Evolutionary conservation across 2,329 filamentous ascomycete genomes (phyloP), one percentile per base, ranked within the genome.

Genomic region (Trichoderma hamatum): DNA sequence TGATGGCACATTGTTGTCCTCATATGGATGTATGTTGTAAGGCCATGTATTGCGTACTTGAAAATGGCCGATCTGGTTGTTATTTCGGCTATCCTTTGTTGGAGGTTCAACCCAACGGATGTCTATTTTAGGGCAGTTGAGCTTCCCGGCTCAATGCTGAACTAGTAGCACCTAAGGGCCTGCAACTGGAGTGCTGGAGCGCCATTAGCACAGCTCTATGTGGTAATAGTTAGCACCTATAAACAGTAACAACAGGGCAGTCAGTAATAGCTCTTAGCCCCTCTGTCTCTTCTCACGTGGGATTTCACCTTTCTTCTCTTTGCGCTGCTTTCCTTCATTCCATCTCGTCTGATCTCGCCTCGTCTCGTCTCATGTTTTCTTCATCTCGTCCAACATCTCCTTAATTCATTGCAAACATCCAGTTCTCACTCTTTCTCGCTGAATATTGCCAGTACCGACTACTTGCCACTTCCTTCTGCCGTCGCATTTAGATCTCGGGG

Each of bases 401-500:
- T 24, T 49, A 11, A 21, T 49, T n/a, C 46, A 49, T 49, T 49
- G 46, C 46, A 13, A 49, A 24, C 46, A 49, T 36, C 13, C 34
- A 30, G 1, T 30, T 36, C 34, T 32, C 32, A 2, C 21, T 34
- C 34, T 9, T 32, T 21, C 54, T 34, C 19, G 13, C 16, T 30
- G n/a, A 43, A 10, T 43, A 43, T 43, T 43, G 19, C 54, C n/a
- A 16, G 59, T 62, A 43, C 59, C 59, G n/a, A 43, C 26, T 55
- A 24, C 19, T 26, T 36, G 21, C 62, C 21, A 32, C 61, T 64
- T 51, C 36, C 16, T 39, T 28, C 30, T 59, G 21, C 56, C 32
- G 56, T 59, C 56, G 56, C 56, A 59, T 39, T 59, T 43, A 43
- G 56, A 59, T 59, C 56, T 59, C 56, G 24, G 21, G 56, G 34